Evolutionary conservation across 2,329 filamentous ascomycete genomes (phyloP).

Genomic region (Aphanoascus verrucosus): DNA sequence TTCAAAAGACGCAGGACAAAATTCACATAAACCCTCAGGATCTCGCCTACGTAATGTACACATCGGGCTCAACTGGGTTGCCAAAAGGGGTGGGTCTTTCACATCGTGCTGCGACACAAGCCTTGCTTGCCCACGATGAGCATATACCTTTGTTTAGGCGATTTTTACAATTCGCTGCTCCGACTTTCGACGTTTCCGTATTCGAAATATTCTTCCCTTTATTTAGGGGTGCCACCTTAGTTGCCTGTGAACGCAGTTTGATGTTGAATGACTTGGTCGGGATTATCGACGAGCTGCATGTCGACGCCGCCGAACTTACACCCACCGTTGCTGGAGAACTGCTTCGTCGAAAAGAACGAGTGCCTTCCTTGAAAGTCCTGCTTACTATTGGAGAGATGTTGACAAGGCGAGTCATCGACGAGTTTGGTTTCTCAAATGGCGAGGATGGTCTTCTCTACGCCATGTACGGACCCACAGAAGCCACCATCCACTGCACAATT

Average conservation of each 20-base stretch:
- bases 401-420: constrained; percentile 60
- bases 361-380: constrained; percentile 58
- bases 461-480: constrained; percentile 92
- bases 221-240: constrained; percentile 60
- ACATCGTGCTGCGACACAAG: constrained; percentile 69
- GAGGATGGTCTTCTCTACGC: constrained; percentile 63
- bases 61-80: constrained; percentile 76
- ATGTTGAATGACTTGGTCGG: constrained; percentile 66
- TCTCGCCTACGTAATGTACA: constrained; percentile 85
- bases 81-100: constrained; percentile 81
- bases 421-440: constrained; percentile 56
- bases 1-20: not conserved
- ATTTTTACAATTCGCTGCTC: constrained; percentile 84
- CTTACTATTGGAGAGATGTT: constrained; percentile 93
- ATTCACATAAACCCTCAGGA: constrained; percentile 16
- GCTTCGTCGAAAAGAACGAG: constrained; percentile 54
- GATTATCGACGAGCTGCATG: constrained; percentile 51
- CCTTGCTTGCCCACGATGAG: constrained; percentile 66
- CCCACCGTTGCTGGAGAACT: constrained; percentile 76
- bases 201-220: constrained; percentile 92
- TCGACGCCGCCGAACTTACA: constrained; percentile 81
- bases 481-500: constrained; percentile 79
- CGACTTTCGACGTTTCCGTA: constrained; percentile 87
- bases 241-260: constrained; percentile 56
- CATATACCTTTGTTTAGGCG: constrained; percentile 66